Evolutionary conservation across 1,284 basidiomycete genomes (phyloP).

Genomic region (Austroboletus niveus): DNA sequence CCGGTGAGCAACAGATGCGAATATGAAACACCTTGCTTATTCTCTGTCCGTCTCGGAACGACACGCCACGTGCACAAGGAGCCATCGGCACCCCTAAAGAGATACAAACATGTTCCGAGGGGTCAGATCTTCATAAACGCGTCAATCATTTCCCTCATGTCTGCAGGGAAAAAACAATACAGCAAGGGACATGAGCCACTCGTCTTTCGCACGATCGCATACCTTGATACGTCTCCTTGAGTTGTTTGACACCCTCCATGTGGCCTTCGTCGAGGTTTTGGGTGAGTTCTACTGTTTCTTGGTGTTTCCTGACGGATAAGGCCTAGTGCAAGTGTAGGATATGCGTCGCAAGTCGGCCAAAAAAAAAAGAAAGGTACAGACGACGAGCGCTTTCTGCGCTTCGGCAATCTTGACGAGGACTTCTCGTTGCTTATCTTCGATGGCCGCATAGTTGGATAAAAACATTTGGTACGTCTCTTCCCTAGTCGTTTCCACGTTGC

Average conservation of each 20-base stretch:
- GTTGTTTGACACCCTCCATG: slow-evolving; percentile 18
- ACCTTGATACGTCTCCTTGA: slow-evolving; percentile 26
- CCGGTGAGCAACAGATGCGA: too few species aligned
- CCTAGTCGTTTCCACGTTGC: slow-evolving; percentile 6
- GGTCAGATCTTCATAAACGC: slow-evolving; percentile 25
- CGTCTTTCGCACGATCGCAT: not conserved
- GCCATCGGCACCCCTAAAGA: too few species aligned
- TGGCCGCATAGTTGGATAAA: slow-evolving; percentile 19
- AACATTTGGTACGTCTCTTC: slow-evolving; percentile 29
- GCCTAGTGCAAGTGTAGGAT: slow-evolving; percentile 10
- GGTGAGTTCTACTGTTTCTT: slow-evolving; percentile 18
- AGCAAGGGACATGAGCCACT: not conserved
- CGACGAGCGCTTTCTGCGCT: slow-evolving; percentile 25
- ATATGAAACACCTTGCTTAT: too few species aligned
- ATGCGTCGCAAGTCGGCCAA: not conserved
- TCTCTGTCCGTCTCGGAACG: too few species aligned
- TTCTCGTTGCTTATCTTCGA: slow-evolving; percentile 30
- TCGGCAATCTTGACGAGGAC: slow-evolving; percentile 29
- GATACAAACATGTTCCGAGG: not conserved
- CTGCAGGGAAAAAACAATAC: slow-evolving; percentile 1
- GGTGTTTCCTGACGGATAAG: slow-evolving; percentile 29
- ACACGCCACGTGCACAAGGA: too few species aligned
- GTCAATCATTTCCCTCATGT: slow-evolving; percentile 18
- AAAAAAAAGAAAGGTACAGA: slow-evolving; percentile 7
- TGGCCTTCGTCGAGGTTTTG: slow-evolving; percentile 29